Conservation (phyloP, 495 filamentous ascomycete genomes). For the Trichoderma gamsii region DNA sequence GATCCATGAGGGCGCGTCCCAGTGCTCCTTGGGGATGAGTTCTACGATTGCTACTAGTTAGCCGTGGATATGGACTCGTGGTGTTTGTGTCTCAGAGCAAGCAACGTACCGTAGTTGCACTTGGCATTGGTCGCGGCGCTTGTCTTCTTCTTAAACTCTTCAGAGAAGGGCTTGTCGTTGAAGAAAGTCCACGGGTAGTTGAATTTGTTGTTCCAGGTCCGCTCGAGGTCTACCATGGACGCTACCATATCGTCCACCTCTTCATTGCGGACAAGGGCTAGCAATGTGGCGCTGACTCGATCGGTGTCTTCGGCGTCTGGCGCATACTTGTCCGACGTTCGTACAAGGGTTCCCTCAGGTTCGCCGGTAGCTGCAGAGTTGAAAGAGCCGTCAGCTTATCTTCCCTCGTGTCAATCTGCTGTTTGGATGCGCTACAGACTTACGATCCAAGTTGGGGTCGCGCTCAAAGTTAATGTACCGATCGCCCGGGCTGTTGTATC, state of each 20-base stretch:
- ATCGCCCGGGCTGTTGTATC: conserved; percentile 34
- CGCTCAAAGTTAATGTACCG: conserved; percentile 50
- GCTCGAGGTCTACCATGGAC: conserved; percentile 84
- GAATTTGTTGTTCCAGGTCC: conserved; percentile 97
- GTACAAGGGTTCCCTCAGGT: conserved; percentile 65
- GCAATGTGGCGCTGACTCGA: conserved; percentile 86
- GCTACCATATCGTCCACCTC: conserved; percentile 78
- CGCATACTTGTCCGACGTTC: conserved; percentile 65
- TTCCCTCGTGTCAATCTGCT: background rate
- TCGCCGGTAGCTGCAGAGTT: conserved; percentile 63
- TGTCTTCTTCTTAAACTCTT: conserved; percentile 84
- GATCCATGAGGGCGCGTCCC: conserved; percentile 90
- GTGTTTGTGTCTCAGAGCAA: too few relatives aligned
- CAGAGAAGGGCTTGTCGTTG: conserved; percentile 87
- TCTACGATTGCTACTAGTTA: conserved; percentile 43
- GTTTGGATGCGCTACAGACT: conserved; percentile 23
- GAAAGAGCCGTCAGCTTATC: conserved; percentile 16
- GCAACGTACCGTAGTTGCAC: conserved; percentile 65
- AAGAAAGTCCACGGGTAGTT: conserved; percentile 99
- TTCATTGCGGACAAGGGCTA: conserved; percentile 88
- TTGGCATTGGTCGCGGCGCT: conserved; percentile 75
- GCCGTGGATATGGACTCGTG: background rate
- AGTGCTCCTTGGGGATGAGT: conserved; percentile 87
- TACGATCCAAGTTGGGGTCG: conserved; percentile 83
- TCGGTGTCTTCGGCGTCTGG: conserved; percentile 64